phyloP scores from a whole-genome alignment of 108 stramenopile species.

The Stephanodiscus triporus region DNA sequence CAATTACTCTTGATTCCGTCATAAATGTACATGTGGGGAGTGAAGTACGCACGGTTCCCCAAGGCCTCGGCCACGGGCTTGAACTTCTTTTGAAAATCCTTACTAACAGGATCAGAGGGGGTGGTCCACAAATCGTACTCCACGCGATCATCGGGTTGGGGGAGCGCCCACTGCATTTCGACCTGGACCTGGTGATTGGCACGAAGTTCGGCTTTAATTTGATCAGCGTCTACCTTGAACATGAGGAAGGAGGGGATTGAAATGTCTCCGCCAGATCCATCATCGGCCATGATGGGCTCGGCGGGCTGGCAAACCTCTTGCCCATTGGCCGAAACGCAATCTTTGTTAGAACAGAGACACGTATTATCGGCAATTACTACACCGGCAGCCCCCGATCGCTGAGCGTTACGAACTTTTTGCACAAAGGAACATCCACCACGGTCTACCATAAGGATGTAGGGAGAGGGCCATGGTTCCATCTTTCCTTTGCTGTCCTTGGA shows the following conservation, averaged over 20 bases:
- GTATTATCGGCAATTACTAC: conserved; percentile 93
- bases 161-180: conserved; percentile 90
- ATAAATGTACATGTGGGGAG: conserved; percentile 90
- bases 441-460: conserved; percentile 93
- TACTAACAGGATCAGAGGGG: conserved; percentile 72
- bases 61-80: conserved; percentile 68
- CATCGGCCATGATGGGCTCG: conserved; percentile 98
- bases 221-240: conserved; percentile 87
- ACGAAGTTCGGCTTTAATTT: conserved; percentile 63
- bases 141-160: conserved; percentile 86
- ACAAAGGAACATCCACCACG: conserved; percentile 93
- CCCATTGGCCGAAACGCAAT: conserved; percentile 44
- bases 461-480: conserved; percentile 71
- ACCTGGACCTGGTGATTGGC: conserved; percentile 75
- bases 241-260: conserved; percentile 90
- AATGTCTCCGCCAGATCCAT: conserved; percentile 91
- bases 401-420: conserved; percentile 92
- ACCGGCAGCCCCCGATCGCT: conserved; percentile 86
- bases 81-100: conserved; percentile 73
- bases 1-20: conserved; percentile 84
- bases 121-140: conserved; percentile 93
- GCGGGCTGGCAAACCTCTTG: conserved; percentile 63
- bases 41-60: conserved; percentile 81
- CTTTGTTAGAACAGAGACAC: conserved; percentile 74
- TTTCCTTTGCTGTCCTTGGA: conserved; percentile 54